Evolutionary conservation across 2,329 filamentous ascomycete species (phyloP), one percentile per base, ranked within the genome.

Genomic region (Myriosclerotinia duriaeana): DNA sequence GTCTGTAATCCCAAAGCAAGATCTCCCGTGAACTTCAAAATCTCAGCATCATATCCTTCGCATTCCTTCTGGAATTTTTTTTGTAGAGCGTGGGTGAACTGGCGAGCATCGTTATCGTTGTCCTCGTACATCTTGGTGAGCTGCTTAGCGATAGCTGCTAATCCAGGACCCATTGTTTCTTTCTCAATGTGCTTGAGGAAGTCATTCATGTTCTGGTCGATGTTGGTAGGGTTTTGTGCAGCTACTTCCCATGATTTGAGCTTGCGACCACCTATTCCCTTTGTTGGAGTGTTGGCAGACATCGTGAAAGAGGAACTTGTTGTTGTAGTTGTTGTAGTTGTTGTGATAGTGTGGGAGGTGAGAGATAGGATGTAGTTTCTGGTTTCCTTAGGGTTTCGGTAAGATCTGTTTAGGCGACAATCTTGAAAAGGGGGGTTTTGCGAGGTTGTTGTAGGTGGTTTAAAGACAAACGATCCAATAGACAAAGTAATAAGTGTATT

Each of bases 171-270:
- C 3, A 60, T n/a, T 12, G 44, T 14, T 38, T 60, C 58, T 3
- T 60, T 11, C 17, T 50, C 20, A 15, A 60, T 26, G 14, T 60
- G 44, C 34, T 36, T 22, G 30, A 60, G 58, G 15, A 60, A 60
- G 44, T 50, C 58, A 9, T 34, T 26, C 58, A 60, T 38, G 14
- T 60, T 50, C 2, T 48, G 9, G 30, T 60, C 2, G 30, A 60
- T 60, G 6, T 60, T 30, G 14, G 20, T 20, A 6, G 58, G 44
- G 6, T 15, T 38, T 22, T 61, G 58, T 12, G 46, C 34, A 17
- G 20, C 30, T 11, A 40, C 0, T 20, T 61, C 58, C 58, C 58
- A 61, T 3, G 34, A 5, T 2, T 61, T 61, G 34, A 61, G 58
- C 14, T 38, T 61, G n/a, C 44, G 58, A 22, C 58, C 44, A 12